Evolutionary conservation across 495 filamentous ascomycete genomes (phyloP).

Genomic region (Xylaria bambusicola): DNA sequence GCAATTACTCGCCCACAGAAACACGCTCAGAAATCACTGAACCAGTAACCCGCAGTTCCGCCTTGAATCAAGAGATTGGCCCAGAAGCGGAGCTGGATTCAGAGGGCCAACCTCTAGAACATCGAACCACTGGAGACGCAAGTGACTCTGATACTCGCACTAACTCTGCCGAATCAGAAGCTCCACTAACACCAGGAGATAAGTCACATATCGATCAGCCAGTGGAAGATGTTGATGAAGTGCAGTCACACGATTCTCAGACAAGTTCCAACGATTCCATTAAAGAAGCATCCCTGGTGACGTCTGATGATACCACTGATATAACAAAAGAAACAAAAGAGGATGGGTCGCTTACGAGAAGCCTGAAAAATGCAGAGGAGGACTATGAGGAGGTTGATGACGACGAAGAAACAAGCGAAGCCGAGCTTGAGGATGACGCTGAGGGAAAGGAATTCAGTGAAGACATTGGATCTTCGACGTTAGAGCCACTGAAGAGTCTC

Average conservation of each 20-base stretch:
- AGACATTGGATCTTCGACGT: constrained; percentile 20
- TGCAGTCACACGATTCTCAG: neutral
- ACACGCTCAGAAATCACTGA: neutral
- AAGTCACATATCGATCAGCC: neutral
- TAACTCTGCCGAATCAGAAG: neutral
- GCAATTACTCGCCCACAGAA: neutral
- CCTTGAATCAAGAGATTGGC: neutral
- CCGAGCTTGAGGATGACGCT: constrained; percentile 18
- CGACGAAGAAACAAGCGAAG: constrained; percentile 27
- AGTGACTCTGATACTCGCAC: neutral
- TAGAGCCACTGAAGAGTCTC: constrained; percentile 30
- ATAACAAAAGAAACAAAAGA: too few relatives aligned
- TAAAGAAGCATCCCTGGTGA: neutral
- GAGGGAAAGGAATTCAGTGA: constrained; percentile 30
- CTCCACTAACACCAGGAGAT: neutral
- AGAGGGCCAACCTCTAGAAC: neutral
- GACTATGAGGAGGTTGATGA: constrained; percentile 30
- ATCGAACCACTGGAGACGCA: neutral
- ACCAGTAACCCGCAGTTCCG: neutral
- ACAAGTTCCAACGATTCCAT: neutral
- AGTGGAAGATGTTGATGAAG: neutral
- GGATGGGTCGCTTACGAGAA: neutral
- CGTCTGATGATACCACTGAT: neutral
- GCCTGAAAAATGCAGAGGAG: neutral
- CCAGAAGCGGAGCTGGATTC: too few relatives aligned